phyloP scores from a whole-genome alignment of 352 stramenopile genomes.

The Phytopythium helicoides region DNA sequence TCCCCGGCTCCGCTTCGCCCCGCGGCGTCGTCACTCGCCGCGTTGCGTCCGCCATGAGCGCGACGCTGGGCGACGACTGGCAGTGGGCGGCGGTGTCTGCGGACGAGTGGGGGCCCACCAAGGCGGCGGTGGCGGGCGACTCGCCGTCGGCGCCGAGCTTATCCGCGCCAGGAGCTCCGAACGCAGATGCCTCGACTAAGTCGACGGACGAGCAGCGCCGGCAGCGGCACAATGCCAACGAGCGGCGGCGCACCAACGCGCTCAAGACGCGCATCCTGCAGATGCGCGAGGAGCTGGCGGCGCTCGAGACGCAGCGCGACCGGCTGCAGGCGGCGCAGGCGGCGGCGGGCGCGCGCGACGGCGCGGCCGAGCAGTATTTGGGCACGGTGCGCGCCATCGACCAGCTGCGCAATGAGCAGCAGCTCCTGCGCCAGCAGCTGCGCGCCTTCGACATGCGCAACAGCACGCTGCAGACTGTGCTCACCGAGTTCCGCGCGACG shows the following conservation, averaged over 20 bases:
- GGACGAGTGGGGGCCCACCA: neutral
- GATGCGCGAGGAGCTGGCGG: slow-evolving; percentile 47
- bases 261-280: slow-evolving; percentile 42
- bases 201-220: slow-evolving; percentile 33
- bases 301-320: slow-evolving; percentile 41
- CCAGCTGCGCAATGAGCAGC: slow-evolving; percentile 36
- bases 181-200: slow-evolving; percentile 1
- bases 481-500: slow-evolving; percentile 33
- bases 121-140: slow-evolving; percentile 6
- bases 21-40: no score
- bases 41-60: no score
- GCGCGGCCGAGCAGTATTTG: slow-evolving; percentile 12
- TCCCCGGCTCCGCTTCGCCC: no score
- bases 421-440: slow-evolving; percentile 30
- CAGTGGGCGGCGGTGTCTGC: no score
- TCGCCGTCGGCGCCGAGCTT: no score
- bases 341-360: neutral
- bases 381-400: slow-evolving; percentile 45
- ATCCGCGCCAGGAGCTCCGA: no score
- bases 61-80: no score
- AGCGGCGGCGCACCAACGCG: slow-evolving; percentile 53
- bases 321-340: slow-evolving; percentile 20
- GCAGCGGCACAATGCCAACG: slow-evolving; percentile 59
- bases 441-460: slow-evolving; percentile 46
- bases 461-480: slow-evolving; percentile 53